These are phyloP conservation scores for Vitis rupestris DNA, from an alignment of 164 flowering plant genomes.

Conservation along the genomic window DNA sequence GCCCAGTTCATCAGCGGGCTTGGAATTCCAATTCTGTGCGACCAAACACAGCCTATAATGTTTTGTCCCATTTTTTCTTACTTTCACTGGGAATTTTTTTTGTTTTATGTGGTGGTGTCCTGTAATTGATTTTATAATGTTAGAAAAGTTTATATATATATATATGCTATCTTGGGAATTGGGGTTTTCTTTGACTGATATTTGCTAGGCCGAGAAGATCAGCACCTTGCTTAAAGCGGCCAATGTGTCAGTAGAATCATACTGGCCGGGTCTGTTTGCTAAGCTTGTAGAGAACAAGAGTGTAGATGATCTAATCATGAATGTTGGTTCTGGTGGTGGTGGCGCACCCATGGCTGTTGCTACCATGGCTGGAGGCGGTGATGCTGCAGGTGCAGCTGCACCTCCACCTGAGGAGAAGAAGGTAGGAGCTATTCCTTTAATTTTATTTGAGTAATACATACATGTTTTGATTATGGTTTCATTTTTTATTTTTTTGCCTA, in stretches of 20 bases:
- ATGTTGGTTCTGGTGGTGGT: slow-evolving; percentile 22
- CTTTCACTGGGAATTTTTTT: no score
- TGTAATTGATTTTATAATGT: no score
- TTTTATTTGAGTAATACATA: no score
- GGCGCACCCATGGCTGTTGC: slow-evolving; percentile 14
- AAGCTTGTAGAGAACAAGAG: slow-evolving; percentile 22
- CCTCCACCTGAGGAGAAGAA: slow-evolving; percentile 16
- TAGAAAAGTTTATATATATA: no score
- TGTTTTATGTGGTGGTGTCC: no score
- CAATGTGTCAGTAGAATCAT: slow-evolving; percentile 18
- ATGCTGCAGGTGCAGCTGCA: slow-evolving; percentile 14
- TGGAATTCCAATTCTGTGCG: no score
- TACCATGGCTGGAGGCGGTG: slow-evolving; percentile 7
- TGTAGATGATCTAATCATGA: slow-evolving; percentile 20
- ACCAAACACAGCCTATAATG: no score
- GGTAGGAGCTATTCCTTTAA: no score
- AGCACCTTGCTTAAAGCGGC: slow-evolving; percentile 19
- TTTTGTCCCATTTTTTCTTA: no score
- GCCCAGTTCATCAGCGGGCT: no score
- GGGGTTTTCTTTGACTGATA: not conserved
- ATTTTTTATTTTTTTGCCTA: no score
- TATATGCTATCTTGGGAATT: not conserved
- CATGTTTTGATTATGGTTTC: no score
- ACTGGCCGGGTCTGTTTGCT: slow-evolving; percentile 28
- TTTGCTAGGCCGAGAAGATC: slow-evolving; percentile 23